Base-by-base conservation (phyloP, 2,329 filamentous ascomycete genomes). In the Microascus cirrosus region DNA sequence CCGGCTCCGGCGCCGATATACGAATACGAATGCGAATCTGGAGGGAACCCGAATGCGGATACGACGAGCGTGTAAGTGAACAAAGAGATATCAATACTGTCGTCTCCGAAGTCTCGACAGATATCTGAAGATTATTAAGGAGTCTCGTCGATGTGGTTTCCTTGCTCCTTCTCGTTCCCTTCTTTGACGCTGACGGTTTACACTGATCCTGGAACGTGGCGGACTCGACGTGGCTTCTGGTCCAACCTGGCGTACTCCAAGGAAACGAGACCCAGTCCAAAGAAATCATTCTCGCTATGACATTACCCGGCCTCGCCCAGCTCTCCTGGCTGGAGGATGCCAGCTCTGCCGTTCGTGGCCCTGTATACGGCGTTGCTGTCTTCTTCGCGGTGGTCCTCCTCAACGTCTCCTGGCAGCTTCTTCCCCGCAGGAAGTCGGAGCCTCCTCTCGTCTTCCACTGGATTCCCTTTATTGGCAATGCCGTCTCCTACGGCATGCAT, bases 401-500 rank as follows among this genome's bases (percentile, higher is more conserved):
- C 54, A 62, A 65, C 55, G 55, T 62, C 24, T 54, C 63, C 35
- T 60, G 53, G 25, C 65, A 65, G 60, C 39, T 65, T 0, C 57
- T 64, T 32, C 64, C 61, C 10, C 56, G 57, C 25, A 39, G 42
- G 2, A 77, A 62, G 80, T 80, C n/a, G 69, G 76, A 64, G 75
- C 79, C 52, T 68, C 80, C 81, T 0, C 61, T 79, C 6, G 78
- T 84, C n/a, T 84, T 84, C 59, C 81, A 84, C 65, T 81, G 76
- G 73, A 62, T 84, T 22, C 81, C 81, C 1, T 76, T 87, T 62
- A 74, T 90, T 60, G 87, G 87, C 53, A 89, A 82, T 69, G 87
- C 87, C 6, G 74, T 90, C 59, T 77, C 78, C 24, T 90, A 90
- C 71, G 87, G 86, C 63, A 85, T 87, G 61, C 83, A 90, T 62